These are phyloP conservation scores for Taphrina populina DNA, from an alignment of 1,139 yeast species.

Conservation along the genomic window DNA sequence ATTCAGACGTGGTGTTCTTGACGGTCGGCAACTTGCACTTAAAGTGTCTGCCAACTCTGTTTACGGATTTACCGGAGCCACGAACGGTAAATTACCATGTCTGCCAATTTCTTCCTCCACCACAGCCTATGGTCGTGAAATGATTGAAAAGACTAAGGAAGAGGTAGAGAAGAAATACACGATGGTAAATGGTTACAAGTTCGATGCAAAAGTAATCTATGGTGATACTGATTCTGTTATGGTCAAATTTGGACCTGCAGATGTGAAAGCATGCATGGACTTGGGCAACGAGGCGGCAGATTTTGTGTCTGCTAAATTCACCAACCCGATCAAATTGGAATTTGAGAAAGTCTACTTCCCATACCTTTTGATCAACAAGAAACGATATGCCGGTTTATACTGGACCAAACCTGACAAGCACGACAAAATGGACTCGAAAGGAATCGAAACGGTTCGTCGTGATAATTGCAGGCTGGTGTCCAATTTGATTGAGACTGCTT, in stretches of 20 bases:
- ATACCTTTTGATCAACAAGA: conserved; percentile 86
- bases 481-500: conserved; percentile 86
- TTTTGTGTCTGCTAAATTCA: conserved; percentile 72
- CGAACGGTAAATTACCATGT: conserved; percentile 95
- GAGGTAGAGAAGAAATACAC: conserved; percentile 80
- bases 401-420: conserved; percentile 90
- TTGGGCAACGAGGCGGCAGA: conserved; percentile 94
- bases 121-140: conserved; percentile 92
- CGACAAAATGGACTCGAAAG: conserved; percentile 98
- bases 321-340: conserved; percentile 86
- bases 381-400: conserved; percentile 93
- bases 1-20: conserved; percentile 84
- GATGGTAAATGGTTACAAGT: conserved; percentile 73
- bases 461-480: conserved; percentile 95
- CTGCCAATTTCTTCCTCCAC: conserved; percentile 92
- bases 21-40: conserved; percentile 95
- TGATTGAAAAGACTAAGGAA: conserved; percentile 89
- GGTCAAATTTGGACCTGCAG: conserved; percentile 93
- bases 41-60: conserved; percentile 98
- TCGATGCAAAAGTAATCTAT: conserved; percentile 86
- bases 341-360: conserved; percentile 97
- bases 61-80: conserved; percentile 98
- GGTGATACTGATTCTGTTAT: conserved; percentile 99
- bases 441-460: conserved; percentile 96
- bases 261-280: conserved; percentile 79